Percentiles rank a stretch among this genome's conserved stretches.
phyloP scores from a whole-genome alignment of 331 rosid species.

The Rhamnella rubrinervis region DNA sequence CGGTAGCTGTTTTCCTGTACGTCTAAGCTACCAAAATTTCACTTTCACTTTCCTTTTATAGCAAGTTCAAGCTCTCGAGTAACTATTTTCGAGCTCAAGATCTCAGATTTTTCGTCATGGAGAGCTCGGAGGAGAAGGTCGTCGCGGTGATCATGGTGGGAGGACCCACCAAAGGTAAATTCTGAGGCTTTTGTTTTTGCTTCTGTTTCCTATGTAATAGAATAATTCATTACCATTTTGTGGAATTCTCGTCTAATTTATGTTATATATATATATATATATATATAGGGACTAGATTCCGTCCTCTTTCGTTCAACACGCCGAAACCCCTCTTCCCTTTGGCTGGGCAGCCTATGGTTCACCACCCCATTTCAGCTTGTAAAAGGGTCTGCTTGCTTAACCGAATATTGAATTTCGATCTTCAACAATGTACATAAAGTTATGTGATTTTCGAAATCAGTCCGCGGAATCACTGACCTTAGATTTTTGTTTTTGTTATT shows the following conservation, averaged over 20 bases:
- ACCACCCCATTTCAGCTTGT: constrained; percentile 94
- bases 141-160: constrained; percentile 98
- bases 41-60: too few species aligned
- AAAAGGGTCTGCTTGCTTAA: constrained; percentile 57
- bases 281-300: constrained; percentile 93
- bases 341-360: constrained; percentile 98
- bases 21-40: too few species aligned
- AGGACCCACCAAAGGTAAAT: constrained; percentile 85
- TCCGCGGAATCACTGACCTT: background rate
- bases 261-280: background rate
- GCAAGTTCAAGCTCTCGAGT: too few species aligned
- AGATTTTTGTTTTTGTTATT: background rate
- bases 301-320: constrained; percentile 92
- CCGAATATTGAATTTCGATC: constrained; percentile 11
- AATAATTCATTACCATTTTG: background rate
- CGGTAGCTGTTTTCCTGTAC: too few species aligned
- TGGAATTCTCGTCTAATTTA: background rate
- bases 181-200: background rate
- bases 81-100: too few species aligned
- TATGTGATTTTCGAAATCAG: too few species aligned
- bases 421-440: background rate
- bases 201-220: background rate
- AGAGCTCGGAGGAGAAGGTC: constrained; percentile 65
- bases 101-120: constrained; percentile 31
- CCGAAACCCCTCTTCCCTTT: constrained; percentile 96